Evolutionary conservation across 495 filamentous ascomycete genomes (phyloP), one percentile per base, ranked within the genome.

Genomic region (Aspergillus asperescens): DNA sequence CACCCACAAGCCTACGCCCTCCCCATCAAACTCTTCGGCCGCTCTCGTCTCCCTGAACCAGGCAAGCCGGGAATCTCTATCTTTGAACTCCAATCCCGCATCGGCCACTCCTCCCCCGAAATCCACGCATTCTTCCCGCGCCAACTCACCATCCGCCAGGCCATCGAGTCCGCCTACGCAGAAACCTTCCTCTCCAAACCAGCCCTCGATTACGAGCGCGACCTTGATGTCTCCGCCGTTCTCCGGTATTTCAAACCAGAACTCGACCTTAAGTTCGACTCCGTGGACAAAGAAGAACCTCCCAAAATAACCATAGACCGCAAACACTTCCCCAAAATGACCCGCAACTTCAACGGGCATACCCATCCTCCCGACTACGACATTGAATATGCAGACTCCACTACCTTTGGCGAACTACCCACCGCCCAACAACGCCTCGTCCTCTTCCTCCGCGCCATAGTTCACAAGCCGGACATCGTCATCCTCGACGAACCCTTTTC

Each of bases 401-500:
- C 83, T 48, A 65, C 69, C 28, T 96, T 96, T 64, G 84, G 87
- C 23, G 81, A 88, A 49, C 73, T 91, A 1, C 80, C 81, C 16
- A 86, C 89, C 59, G 84, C 82, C 5, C 82, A 89, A 1, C 93
- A 98, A 67, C 83, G 90, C 19, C 75, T 96, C 6, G 77, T 86
- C 8, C 79, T 98, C 2, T 93, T 97, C 66, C 71, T 97, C 23
- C 82, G 94, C 6, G 87, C 92, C 13, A 71, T 94, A 28, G 80
- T 93, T 57, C 86, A 90, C 55, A 79, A 79, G 48, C 89, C 90
- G 0, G 92, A 96, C 53, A 79, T 98, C 37, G 77, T 97, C 25
- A 87, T 98, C 31, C 79, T 97, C 2, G 93, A 97, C 60, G 93
- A 98, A 67, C 83, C 93, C 0, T 94, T 95, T 60, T 89, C 87